Conservation (phyloP, 2,329 filamentous ascomycete species). For the Drechslerella dactyloides region DNA sequence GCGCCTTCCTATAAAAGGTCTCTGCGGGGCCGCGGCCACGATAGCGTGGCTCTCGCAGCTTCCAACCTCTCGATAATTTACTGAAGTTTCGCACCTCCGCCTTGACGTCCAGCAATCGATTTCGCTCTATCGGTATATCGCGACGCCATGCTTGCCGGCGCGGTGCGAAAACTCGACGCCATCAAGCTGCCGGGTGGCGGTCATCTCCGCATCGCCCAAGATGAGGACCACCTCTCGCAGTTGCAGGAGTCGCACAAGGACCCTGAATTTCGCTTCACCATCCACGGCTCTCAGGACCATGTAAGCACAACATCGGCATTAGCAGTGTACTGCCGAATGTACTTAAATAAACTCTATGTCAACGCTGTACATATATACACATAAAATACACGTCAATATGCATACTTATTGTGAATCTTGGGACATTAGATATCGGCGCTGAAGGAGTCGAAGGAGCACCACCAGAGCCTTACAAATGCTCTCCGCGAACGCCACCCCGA, state of each 20-base stretch:
- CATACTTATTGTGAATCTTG: background rate
- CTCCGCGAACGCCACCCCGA: constrained; percentile 34
- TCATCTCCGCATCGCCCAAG: constrained; percentile 33
- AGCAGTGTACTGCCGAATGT: too few species aligned
- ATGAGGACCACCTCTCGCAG: constrained; percentile 32
- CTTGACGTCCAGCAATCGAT: background rate
- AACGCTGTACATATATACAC: background rate
- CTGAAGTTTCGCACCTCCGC: background rate
- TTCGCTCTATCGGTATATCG: too few species aligned
- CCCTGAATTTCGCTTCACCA: constrained; percentile 36
- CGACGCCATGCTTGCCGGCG: too few species aligned
- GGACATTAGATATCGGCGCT: constrained; percentile 17
- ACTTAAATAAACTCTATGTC: background rate
- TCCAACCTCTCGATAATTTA: background rate
- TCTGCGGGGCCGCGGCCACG: background rate
- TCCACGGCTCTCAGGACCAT: constrained; percentile 58
- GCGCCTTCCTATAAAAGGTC: background rate
- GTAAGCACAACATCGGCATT: constrained; percentile 54
- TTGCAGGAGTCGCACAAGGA: constrained; percentile 29
- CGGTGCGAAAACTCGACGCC: constrained; percentile 9
- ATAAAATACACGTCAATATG: background rate
- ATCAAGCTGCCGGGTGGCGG: constrained; percentile 33
- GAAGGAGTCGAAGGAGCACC: constrained; percentile 28
- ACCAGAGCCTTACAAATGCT: constrained; percentile 56
- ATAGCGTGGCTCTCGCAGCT: background rate